A percentile compares a stretch with the other conserved stretches of the same genome.
Evolutionary conservation across 2,329 filamentous ascomycete species (phyloP).

Genomic region (Cytospora piceae): DNA sequence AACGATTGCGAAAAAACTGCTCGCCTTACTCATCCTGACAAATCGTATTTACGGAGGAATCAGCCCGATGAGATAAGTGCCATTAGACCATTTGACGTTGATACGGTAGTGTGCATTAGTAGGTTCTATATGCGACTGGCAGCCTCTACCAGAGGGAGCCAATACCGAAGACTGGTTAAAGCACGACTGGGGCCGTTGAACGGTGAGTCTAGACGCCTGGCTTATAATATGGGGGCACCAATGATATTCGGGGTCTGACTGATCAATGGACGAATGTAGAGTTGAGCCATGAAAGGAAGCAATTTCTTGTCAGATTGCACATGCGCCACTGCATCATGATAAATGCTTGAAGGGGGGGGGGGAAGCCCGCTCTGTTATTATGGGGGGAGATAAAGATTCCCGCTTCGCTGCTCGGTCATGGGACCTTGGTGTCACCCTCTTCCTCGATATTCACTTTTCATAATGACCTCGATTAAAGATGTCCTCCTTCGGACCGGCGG

Average conservation of each 20-base stretch:
- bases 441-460: neutral
- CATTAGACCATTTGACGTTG: no score
- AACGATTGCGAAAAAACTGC: no score
- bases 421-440: neutral
- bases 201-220: neutral
- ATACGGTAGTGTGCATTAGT: no score
- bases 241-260: neutral
- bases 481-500: constrained; percentile 10
- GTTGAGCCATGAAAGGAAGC: neutral
- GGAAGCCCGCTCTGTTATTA: neutral
- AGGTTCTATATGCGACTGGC: no score
- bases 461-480: constrained; percentile 8
- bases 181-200: neutral
- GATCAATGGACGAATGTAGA: neutral
- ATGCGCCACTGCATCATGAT: no score
- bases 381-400: neutral
- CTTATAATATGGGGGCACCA: neutral
- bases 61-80: no score
- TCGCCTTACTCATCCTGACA: no score
- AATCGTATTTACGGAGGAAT: no score
- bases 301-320: neutral
- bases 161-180: neutral
- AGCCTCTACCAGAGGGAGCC: no score
- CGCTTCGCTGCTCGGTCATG: neutral
- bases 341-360: neutral